Percentiles rank a stretch among this genome's conserved stretches.
These are phyloP conservation scores for Corinectria fuckeliana DNA, from an alignment of 2,329 filamentous ascomycete species.

Conservation along the genomic window DNA sequence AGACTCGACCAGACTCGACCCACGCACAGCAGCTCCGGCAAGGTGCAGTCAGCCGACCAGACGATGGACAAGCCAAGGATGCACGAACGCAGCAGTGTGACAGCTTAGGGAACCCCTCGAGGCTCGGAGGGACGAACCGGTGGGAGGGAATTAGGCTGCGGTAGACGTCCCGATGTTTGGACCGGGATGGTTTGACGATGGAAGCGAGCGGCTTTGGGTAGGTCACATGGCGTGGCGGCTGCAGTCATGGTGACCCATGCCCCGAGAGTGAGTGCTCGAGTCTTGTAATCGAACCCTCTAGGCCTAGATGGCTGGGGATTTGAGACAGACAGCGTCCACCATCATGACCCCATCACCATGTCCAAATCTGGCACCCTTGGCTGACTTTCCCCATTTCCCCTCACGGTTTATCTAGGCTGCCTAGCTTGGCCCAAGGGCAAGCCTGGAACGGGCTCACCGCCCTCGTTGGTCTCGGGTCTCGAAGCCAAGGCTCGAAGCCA, in stretches of 20 bases:
- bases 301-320: neutral
- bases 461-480: neutral
- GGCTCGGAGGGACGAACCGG: too few species aligned
- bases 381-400: neutral
- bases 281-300: neutral
- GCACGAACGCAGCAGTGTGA: neutral
- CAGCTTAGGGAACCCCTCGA: too few species aligned
- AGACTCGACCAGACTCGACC: neutral
- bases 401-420: neutral
- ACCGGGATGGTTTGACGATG: neutral
- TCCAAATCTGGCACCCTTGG: too few species aligned
- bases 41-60: neutral
- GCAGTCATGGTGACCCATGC: neutral
- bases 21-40: neutral
- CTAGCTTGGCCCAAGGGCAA: too few species aligned
- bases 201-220: neutral
- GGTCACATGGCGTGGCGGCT: constrained; percentile 10
- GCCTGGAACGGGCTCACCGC: too few species aligned
- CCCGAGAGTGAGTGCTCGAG: neutral
- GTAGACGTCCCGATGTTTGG: too few species aligned
- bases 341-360: neutral
- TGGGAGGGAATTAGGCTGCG: too few species aligned
- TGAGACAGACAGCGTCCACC: neutral
- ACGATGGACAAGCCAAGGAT: neutral
- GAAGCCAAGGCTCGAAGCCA: neutral